A percentile compares a stretch with the other conserved stretches of the same genome.
phyloP scores from a whole-genome alignment of 2,329 filamentous ascomycete genomes.

The Sporothrix brunneoviolacea region DNA sequence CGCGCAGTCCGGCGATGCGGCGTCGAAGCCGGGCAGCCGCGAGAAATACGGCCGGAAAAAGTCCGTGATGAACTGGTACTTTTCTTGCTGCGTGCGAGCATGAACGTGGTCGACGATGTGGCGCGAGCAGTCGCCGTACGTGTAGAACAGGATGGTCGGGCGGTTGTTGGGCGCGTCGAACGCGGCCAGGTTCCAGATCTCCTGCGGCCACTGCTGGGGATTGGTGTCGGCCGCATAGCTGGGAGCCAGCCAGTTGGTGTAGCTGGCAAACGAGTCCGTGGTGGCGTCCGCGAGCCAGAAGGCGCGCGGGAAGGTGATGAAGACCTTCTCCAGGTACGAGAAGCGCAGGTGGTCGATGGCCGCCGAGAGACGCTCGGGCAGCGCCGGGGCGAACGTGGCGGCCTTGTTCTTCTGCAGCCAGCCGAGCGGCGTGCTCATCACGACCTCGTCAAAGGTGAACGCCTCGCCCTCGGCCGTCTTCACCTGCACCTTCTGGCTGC shows the following conservation, averaged over 20 bases:
- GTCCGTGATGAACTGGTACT: constrained; percentile 24
- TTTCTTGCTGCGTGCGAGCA: constrained; percentile 7
- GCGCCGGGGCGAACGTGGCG: constrained; percentile 36
- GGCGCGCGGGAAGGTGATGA: constrained; percentile 22
- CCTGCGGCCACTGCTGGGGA: constrained; percentile 10
- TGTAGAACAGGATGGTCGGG: constrained; percentile 60
- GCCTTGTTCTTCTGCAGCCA: constrained; percentile 43
- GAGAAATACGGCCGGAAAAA: constrained; percentile 59
- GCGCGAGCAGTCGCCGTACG: constrained; percentile 34
- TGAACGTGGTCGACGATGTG: constrained; percentile 25
- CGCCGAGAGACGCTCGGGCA: constrained; percentile 33
- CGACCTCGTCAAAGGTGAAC: constrained; percentile 42
- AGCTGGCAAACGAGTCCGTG: constrained; percentile 3
- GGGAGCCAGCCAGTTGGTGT: constrained; percentile 10
- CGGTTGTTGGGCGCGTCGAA: constrained; percentile 24
- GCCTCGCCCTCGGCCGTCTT: constrained; percentile 30
- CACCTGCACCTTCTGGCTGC: too few species aligned
- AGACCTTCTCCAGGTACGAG: constrained; percentile 24
- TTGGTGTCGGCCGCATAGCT: constrained; percentile 7
- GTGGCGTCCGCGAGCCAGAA: constrained; percentile 20
- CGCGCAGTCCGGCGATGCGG: constrained; percentile 37
- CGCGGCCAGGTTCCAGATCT: constrained; percentile 12
- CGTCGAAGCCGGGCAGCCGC: constrained; percentile 50
- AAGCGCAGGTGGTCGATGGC: constrained; percentile 35
- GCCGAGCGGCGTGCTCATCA: constrained; percentile 45